Evolutionary conservation across 2,329 filamentous ascomycete species (phyloP).

Genomic region (Phoma sp.): DNA sequence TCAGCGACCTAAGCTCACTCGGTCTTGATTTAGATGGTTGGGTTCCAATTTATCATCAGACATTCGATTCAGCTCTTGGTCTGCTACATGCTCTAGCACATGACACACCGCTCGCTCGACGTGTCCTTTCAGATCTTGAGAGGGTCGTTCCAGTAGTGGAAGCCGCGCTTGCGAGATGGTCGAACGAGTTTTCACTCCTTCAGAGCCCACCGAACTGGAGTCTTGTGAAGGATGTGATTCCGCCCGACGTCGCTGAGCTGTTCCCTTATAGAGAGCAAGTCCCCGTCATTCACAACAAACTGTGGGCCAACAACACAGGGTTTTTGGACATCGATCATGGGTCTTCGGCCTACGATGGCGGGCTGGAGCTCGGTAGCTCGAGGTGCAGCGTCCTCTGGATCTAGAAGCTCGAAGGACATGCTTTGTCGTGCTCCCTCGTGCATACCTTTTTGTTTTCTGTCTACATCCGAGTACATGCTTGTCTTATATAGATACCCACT

Average conservation of each 20-base stretch:
- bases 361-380: background rate
- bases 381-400: background rate
- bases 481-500: constrained; percentile 3
- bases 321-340: background rate
- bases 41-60: constrained; percentile 11
- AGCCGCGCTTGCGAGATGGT: constrained; percentile 2
- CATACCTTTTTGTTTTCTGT: background rate
- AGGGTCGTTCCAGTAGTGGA: constrained; percentile 19
- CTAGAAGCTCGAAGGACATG: no score
- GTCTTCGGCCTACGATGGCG: background rate
- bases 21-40: constrained; percentile 9
- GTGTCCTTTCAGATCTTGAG: constrained; percentile 31
- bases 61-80: constrained; percentile 19
- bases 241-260: constrained; percentile 23
- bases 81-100: constrained; percentile 25
- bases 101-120: constrained; percentile 24
- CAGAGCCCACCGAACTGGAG: background rate
- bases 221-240: constrained; percentile 7
- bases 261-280: constrained; percentile 31
- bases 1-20: constrained; percentile 19
- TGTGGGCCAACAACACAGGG: background rate
- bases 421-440: background rate
- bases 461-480: background rate
- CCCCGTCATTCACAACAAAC: background rate
- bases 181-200: background rate